A percentile compares a stretch with the other conserved stretches of the same genome.
These are phyloP conservation scores for Forsythia viridissima DNA, from an alignment of 257 asterid genomes.

Conservation along the genomic window DNA sequence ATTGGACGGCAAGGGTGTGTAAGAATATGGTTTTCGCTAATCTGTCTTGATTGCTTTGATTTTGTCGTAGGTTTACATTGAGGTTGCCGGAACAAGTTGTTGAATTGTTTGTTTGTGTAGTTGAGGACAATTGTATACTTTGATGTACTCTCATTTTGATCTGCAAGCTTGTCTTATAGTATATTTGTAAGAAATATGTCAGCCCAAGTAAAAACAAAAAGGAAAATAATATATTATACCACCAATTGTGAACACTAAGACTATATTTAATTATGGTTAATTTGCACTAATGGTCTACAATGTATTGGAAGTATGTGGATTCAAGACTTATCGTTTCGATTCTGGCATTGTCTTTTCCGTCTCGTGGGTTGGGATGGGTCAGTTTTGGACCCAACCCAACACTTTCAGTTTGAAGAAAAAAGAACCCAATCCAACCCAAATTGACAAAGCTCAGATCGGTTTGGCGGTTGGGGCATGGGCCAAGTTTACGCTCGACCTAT, in stretches of 20 bases:
- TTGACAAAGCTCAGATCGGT: too few species aligned
- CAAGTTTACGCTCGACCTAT: too few species aligned
- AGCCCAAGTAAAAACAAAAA: not conserved
- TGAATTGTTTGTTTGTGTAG: constrained; percentile 24
- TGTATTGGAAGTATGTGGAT: too few species aligned
- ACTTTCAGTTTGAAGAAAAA: too few species aligned
- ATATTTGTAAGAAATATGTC: not conserved
- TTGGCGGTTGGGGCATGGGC: too few species aligned
- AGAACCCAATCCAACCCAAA: too few species aligned
- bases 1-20: constrained; percentile 16
- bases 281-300: too few species aligned
- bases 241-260: not conserved
- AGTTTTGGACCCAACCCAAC: too few species aligned
- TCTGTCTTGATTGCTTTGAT: constrained; percentile 33
- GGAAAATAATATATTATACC: not conserved
- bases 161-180: not conserved
- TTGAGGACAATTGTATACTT: constrained; percentile 9
- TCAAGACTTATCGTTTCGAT: too few species aligned
- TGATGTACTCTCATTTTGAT: not conserved
- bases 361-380: too few species aligned
- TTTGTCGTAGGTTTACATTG: constrained; percentile 46
- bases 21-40: not conserved
- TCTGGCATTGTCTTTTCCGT: too few species aligned
- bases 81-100: constrained; percentile 37
- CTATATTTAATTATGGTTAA: too few species aligned